These are phyloP conservation scores for Hyparrhenia diplandra DNA, from an alignment of 176 grass and related monocot genomes.

Conservation along the genomic window DNA sequence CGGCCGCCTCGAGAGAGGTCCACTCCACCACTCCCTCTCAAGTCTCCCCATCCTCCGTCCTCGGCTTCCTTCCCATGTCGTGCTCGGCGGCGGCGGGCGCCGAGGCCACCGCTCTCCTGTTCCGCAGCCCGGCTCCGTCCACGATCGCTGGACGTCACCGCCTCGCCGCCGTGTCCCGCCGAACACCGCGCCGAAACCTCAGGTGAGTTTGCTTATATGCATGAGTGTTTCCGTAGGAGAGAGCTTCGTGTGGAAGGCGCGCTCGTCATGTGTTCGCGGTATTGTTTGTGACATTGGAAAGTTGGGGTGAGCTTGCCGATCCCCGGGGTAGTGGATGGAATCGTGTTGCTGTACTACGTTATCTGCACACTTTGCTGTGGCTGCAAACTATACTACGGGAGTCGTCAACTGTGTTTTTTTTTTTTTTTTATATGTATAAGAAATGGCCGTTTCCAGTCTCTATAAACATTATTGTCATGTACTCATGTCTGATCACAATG, in stretches of 20 bases:
- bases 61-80: conserved; percentile 3
- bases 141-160: not conserved
- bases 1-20: not conserved
- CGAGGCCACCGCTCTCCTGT: conserved; percentile 27
- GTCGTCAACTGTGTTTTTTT: not conserved
- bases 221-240: not conserved
- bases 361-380: not conserved
- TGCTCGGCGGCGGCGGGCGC: conserved; percentile 28
- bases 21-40: not conserved
- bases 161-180: conserved; percentile 26
- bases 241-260: not conserved
- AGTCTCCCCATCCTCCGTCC: not conserved
- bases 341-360: not conserved
- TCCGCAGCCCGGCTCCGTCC: conserved; percentile 15
- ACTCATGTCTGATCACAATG: not conserved
- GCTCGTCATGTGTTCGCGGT: not conserved
- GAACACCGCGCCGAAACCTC: conserved; percentile 38
- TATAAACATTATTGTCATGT: not conserved
- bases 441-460: not conserved
- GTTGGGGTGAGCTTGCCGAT: not conserved
- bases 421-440: not conserved
- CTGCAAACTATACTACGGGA: not conserved
- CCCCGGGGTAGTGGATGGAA: not conserved
- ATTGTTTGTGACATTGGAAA: not conserved
- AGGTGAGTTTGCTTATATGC: conserved; percentile 23